phyloP scores from a whole-genome alignment of 495 filamentous ascomycete genomes.

The Neurospora discreta region DNA sequence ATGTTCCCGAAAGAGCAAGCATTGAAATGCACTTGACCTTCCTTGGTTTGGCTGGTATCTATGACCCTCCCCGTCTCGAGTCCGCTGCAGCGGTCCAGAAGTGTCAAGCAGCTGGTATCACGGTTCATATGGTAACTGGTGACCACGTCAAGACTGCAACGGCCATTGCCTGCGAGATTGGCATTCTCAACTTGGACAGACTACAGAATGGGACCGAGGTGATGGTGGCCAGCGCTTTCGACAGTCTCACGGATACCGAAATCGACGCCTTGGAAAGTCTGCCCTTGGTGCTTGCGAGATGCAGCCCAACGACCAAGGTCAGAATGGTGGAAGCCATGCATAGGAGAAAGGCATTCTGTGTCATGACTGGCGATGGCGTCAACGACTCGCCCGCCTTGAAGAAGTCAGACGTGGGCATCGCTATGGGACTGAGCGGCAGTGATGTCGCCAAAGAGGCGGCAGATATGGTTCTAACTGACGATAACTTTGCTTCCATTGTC shows the following conservation, averaged over 20 bases:
- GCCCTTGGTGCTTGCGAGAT: conserved; percentile 54
- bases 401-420: conserved; percentile 71
- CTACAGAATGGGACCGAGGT: conserved; percentile 37
- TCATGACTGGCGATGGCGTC: conserved; percentile 70
- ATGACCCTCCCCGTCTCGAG: conserved; percentile 61
- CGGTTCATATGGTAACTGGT: conserved; percentile 74
- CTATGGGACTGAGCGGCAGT: conserved; percentile 73
- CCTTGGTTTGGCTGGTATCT: conserved; percentile 56
- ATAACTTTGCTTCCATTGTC: conserved; percentile 75
- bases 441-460: conserved; percentile 83
- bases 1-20: conserved; percentile 23
- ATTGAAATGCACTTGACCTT: conserved; percentile 48
- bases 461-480: conserved; percentile 79
- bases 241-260: conserved; percentile 44
- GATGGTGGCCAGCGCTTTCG: conserved; percentile 52
- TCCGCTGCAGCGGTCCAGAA: conserved; percentile 51
- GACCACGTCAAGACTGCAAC: conserved; percentile 66
- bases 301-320: conserved; percentile 53
- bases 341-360: conserved; percentile 47
- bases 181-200: conserved; percentile 46
- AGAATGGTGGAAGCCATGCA: conserved; percentile 59
- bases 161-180: conserved; percentile 64
- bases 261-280: conserved; percentile 46
- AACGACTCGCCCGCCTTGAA: conserved; percentile 77
- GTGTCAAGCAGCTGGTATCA: conserved; percentile 59